Conservation (phyloP, 495 filamentous ascomycete species). For the Letharia columbiana region DNA sequence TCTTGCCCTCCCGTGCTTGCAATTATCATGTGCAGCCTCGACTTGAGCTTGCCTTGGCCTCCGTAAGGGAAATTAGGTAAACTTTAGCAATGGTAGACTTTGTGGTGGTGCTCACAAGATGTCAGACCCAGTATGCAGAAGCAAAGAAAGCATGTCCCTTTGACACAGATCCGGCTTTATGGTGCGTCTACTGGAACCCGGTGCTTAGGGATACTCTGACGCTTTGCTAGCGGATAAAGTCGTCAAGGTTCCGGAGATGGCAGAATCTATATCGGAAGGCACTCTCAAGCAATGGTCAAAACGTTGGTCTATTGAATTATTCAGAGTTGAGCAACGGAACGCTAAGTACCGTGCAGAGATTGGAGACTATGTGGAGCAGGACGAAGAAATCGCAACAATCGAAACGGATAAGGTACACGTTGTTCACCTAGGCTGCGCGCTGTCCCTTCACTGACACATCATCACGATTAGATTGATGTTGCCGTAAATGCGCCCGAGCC, state of each 20-base stretch:
- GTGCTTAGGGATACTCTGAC: background rate
- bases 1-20: background rate
- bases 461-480: slow-evolving; percentile 70
- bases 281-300: slow-evolving; percentile 95
- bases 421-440: background rate
- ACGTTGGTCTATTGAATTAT: slow-evolving; percentile 58
- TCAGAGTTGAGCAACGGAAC: slow-evolving; percentile 79
- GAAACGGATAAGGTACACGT: slow-evolving; percentile 93
- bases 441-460: background rate
- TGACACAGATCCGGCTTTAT: slow-evolving; percentile 13
- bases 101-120: background rate
- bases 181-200: slow-evolving; percentile 1
- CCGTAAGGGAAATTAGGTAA: slow-evolving; percentile 1
- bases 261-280: slow-evolving; percentile 96
- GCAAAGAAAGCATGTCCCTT: background rate
- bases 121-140: slow-evolving; percentile 2
- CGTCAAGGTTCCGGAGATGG: slow-evolving; percentile 96
- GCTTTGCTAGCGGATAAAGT: slow-evolving; percentile 55
- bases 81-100: background rate
- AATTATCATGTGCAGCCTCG: slow-evolving; percentile 7
- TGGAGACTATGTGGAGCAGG: slow-evolving; percentile 88
- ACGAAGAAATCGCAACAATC: slow-evolving; percentile 98
- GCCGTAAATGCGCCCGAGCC: slow-evolving; percentile 90
- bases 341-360: slow-evolving; percentile 58
- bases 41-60: background rate